Conservation (phyloP, 2,329 filamentous ascomycete genomes). For the Zymoseptoria pseudotritici region DNA sequence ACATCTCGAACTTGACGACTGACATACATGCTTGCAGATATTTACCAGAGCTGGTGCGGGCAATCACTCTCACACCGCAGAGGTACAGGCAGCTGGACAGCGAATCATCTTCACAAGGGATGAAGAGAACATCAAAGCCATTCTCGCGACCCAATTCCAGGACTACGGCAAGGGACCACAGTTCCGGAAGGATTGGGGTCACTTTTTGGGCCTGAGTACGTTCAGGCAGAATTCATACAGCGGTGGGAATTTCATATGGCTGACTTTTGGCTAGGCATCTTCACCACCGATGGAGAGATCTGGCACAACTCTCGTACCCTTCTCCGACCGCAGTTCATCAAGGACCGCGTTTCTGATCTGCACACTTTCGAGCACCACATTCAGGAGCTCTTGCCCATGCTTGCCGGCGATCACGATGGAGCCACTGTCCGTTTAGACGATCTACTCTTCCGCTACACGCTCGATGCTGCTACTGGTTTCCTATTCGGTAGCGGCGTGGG, state of each 20-base stretch:
- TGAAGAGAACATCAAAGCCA: constrained; percentile 83
- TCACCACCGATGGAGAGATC: constrained; percentile 65
- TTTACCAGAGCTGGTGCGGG: constrained; percentile 39
- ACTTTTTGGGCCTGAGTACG: constrained; percentile 69
- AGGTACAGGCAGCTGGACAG: constrained; percentile 47
- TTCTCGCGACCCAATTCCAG: constrained; percentile 77
- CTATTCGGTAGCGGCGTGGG: constrained; percentile 69
- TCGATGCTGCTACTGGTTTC: constrained; percentile 83
- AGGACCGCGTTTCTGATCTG: constrained; percentile 74
- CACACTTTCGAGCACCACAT: constrained; percentile 75
- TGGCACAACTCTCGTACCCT: constrained; percentile 80
- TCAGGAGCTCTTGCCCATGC: constrained; percentile 61
- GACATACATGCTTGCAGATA: constrained; percentile 24
- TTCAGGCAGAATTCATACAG: constrained; percentile 34
- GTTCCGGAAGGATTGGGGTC: constrained; percentile 67
- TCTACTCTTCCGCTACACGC: constrained; percentile 74
- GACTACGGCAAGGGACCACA: constrained; percentile 75
- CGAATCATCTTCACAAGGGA: constrained; percentile 72
- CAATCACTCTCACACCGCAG: constrained; percentile 49
- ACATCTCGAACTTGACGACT: neutral
- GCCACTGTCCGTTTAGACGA: constrained; percentile 62
- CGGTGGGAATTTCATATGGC: neutral
- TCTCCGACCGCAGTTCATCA: constrained; percentile 79
- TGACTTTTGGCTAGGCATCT: constrained; percentile 35
- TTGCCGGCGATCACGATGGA: constrained; percentile 35